Conservation (phyloP, 2,329 filamentous ascomycete species). For the Fusarium clavum region DNA sequence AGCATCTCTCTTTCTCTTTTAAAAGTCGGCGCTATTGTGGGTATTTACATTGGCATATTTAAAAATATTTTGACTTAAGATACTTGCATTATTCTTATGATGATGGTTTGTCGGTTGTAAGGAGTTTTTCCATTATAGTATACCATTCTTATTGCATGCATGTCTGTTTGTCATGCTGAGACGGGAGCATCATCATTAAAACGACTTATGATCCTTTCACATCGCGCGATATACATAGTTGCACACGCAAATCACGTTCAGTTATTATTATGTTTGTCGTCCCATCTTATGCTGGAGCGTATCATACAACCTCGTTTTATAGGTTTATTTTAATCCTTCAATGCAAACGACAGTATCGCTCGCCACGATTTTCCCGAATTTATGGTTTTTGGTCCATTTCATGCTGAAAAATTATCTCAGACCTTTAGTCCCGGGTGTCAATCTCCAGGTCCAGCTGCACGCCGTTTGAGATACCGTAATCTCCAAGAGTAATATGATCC, state of each 20-base stretch:
- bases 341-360: not conserved
- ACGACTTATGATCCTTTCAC: not conserved
- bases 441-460: slow-evolving; percentile 76
- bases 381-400: not conserved
- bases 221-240: not conserved
- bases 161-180: not conserved
- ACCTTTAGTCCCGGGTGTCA: slow-evolving; percentile 67
- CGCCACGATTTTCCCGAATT: not conserved
- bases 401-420: not conserved
- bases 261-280: not conserved
- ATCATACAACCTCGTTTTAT: not conserved
- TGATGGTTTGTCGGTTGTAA: not conserved
- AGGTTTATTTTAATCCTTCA: not conserved
- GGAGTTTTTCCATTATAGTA: not conserved
- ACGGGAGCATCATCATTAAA: not conserved
- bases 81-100: not conserved
- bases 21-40: not conserved
- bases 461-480: slow-evolving; percentile 94
- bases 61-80: not conserved
- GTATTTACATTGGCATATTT: not conserved
- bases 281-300: not conserved
- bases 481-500: slow-evolving; percentile 85
- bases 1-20: not conserved
- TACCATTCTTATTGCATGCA: not conserved
- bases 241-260: not conserved